Evolutionary conservation across 179 eudicot species (phyloP).

Genomic region (Spinacia oleracea): DNA sequence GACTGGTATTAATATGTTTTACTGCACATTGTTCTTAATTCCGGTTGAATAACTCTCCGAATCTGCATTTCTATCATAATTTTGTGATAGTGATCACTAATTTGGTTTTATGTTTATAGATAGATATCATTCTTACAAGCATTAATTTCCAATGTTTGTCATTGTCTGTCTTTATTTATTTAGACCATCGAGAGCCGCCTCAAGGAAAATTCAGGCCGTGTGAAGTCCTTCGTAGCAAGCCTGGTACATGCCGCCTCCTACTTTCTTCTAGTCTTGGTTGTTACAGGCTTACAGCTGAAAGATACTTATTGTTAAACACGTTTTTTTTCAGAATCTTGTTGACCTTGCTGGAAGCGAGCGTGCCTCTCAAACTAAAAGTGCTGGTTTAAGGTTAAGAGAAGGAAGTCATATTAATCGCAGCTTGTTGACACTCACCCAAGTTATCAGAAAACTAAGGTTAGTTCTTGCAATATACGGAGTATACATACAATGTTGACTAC

Average conservation of each 20-base stretch:
- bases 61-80: not conserved
- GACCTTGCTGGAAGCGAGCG: slow-evolving; percentile 99
- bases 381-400: slow-evolving; percentile 82
- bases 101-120: not conserved
- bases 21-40: slow-evolving; percentile 5
- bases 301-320: not conserved
- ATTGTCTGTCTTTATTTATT: slow-evolving; percentile 6
- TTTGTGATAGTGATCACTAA: not conserved
- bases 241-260: slow-evolving; percentile 50
- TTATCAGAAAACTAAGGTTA: slow-evolving; percentile 91
- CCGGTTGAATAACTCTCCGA: not conserved
- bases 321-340: slow-evolving; percentile 74
- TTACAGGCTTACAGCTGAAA: not conserved
- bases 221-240: slow-evolving; percentile 83
- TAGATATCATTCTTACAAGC: not conserved
- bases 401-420: slow-evolving; percentile 97
- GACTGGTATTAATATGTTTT: slow-evolving; percentile 51
- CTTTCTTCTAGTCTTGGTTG: slow-evolving; percentile 6
- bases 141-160: slow-evolving; percentile 8
- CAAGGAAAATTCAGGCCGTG: slow-evolving; percentile 67
- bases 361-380: slow-evolving; percentile 78
- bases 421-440: slow-evolving; percentile 86
- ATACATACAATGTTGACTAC: too few species aligned
- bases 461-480: slow-evolving; percentile 16
- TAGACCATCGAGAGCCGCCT: slow-evolving; percentile 81